A percentile compares a stretch with the other conserved stretches of the same genome.
phyloP scores from a whole-genome alignment of 2,329 filamentous ascomycete genomes.

The Penicillium concentricum region DNA sequence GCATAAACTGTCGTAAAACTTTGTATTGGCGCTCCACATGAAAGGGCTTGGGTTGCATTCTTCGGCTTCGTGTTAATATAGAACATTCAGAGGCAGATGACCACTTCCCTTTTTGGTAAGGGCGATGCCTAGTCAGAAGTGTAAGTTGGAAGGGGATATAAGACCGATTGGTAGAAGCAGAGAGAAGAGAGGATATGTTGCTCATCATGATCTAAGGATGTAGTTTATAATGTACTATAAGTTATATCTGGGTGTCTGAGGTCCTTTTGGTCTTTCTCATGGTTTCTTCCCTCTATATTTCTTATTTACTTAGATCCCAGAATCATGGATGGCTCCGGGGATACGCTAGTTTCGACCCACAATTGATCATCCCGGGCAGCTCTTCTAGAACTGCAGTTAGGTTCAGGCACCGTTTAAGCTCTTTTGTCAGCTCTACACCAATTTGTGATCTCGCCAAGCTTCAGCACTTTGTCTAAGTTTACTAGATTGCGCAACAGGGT shows the following conservation, averaged over 20 bases:
- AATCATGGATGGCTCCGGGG: background rate
- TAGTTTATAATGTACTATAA: background rate
- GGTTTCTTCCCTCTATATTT: background rate
- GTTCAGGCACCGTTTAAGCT: background rate
- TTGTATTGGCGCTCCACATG: background rate
- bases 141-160: background rate
- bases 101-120: background rate
- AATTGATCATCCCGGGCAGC: background rate
- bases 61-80: background rate
- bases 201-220: background rate
- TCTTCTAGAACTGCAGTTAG: background rate
- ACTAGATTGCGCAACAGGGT: too few relatives aligned
- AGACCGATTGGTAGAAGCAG: background rate
- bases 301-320: too few relatives aligned
- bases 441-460: background rate
- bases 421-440: background rate
- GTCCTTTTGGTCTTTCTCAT: background rate
- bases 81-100: constrained; percentile 5
- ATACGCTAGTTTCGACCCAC: background rate
- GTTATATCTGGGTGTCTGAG: background rate
- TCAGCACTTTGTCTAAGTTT: background rate
- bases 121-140: background rate
- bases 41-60: background rate
- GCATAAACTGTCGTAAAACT: background rate
- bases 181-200: background rate